Evolutionary conservation across 352 stramenopile species (phyloP).

Genomic region (Elongisporangium prolatum): DNA sequence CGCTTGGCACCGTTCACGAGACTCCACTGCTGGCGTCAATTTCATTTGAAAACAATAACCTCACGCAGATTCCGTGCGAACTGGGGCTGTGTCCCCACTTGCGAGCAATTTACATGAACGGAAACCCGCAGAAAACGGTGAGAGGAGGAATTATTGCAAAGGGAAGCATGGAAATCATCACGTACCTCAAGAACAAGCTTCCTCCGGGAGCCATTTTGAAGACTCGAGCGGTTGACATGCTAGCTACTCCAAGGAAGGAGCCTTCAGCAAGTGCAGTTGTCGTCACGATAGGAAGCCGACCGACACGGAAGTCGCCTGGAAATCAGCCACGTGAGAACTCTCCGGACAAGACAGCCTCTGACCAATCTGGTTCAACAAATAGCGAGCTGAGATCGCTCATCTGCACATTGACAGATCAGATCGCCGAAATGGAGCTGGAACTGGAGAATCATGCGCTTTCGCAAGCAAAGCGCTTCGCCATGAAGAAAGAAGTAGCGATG

Average conservation of each 20-base stretch:
- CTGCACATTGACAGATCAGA: slow-evolving; percentile 15
- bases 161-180: slow-evolving; percentile 65
- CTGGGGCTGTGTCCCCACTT: slow-evolving; percentile 61
- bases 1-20: slow-evolving; percentile 62
- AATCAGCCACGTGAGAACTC: not conserved
- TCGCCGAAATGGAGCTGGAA: slow-evolving; percentile 49
- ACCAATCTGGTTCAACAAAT: not conserved
- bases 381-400: not conserved
- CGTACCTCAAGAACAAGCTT: slow-evolving; percentile 80
- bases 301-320: not conserved
- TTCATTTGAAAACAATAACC: slow-evolving; percentile 84
- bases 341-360: not conserved
- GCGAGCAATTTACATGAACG: slow-evolving; percentile 75
- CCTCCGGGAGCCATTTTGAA: slow-evolving; percentile 29
- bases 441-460: slow-evolving; percentile 63
- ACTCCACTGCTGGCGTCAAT: slow-evolving; percentile 54
- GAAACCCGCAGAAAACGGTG: slow-evolving; percentile 81
- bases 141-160: slow-evolving; percentile 68
- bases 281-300: not conserved
- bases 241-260: not conserved
- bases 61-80: slow-evolving; percentile 53
- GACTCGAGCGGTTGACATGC: not conserved
- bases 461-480: slow-evolving; percentile 63
- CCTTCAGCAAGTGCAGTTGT: not conserved
- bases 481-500: slow-evolving; percentile 82